A percentile compares a stretch with the other conserved stretches of the same genome.
Conservation (phyloP, 2,329 filamentous ascomycete genomes). For the Xylariaceae sp. region DNA sequence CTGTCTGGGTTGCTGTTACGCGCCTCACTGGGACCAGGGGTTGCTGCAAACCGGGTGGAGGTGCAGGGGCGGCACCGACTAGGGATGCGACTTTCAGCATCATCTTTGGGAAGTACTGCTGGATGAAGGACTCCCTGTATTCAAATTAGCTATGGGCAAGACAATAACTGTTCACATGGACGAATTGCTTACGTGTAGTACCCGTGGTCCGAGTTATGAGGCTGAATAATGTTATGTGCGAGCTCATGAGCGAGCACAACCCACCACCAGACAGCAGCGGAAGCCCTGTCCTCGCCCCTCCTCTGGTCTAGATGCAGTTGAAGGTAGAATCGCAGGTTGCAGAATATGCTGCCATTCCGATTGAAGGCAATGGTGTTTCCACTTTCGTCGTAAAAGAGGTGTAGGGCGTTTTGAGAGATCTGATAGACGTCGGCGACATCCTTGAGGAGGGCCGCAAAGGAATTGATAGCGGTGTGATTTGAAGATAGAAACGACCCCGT, state of each 20-base stretch:
- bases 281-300: conserved; percentile 49
- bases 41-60: neutral
- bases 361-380: conserved; percentile 93
- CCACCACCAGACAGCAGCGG: conserved; percentile 85
- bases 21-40: conserved; percentile 7
- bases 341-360: conserved; percentile 79
- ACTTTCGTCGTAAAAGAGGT: conserved; percentile 79
- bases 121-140: conserved; percentile 67
- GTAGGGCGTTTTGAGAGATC: conserved; percentile 63
- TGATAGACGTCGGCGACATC: conserved; percentile 71
- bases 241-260: conserved; percentile 94
- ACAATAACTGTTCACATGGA: neutral
- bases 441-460: conserved; percentile 65
- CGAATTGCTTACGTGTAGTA: conserved; percentile 67
- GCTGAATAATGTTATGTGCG: conserved; percentile 82
- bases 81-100: conserved; percentile 46
- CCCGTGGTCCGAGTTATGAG: conserved; percentile 74
- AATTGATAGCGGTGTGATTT: conserved; percentile 60
- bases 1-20: neutral
- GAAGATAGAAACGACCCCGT: conserved; percentile 55
- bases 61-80: conserved; percentile 1
- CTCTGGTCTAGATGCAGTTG: conserved; percentile 64
- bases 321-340: conserved; percentile 83
- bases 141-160: conserved; percentile 2
- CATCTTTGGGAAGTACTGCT: conserved; percentile 71